phyloP scores from a whole-genome alignment of 2,329 filamentous ascomycete species.

The Westerdykella ornata region DNA sequence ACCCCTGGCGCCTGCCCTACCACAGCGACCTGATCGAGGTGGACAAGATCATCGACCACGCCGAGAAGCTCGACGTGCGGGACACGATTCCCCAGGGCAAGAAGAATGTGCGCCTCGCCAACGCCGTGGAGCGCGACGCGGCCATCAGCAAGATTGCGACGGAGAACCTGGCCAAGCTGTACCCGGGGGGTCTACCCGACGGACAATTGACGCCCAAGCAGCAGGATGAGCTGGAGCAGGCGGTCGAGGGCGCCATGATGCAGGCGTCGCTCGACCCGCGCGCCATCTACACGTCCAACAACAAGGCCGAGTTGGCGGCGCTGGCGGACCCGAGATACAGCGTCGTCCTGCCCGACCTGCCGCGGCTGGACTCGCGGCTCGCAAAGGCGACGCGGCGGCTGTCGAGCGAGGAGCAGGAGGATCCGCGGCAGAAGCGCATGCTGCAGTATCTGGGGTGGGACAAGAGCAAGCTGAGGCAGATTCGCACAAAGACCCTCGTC shows the following conservation, averaged over 20 bases:
- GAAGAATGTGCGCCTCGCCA: constrained; percentile 22
- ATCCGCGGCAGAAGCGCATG: constrained; percentile 46
- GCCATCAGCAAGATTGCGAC: constrained; percentile 28
- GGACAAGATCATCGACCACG: constrained; percentile 65
- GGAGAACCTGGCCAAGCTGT: constrained; percentile 33
- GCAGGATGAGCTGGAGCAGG: constrained; percentile 17
- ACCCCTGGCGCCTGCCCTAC: constrained; percentile 59
- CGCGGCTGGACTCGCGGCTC: constrained; percentile 39
- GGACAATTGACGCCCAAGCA: constrained; percentile 16
- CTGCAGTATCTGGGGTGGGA: constrained; percentile 53
- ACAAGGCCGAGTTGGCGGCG: constrained; percentile 44
- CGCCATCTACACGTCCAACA: constrained; percentile 43
- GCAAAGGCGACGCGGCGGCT: constrained; percentile 28
- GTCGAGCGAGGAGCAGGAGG: constrained; percentile 36
- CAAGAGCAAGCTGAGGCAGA: constrained; percentile 40
- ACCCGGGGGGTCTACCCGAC: constrained; percentile 31
- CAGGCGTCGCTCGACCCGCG: constrained; percentile 40
- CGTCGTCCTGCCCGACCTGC: constrained; percentile 47
- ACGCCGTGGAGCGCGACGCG: constrained; percentile 27
- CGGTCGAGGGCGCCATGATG: constrained; percentile 27
- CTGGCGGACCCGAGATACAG: constrained; percentile 43
- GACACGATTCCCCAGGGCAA: constrained; percentile 16
- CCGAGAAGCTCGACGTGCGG: constrained; percentile 35
- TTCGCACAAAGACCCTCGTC: constrained; percentile 69
- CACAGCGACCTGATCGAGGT: constrained; percentile 76